Base-by-base conservation (phyloP, 192 early-diverging fungal species). In the Backusella tuberculispora region DNA sequence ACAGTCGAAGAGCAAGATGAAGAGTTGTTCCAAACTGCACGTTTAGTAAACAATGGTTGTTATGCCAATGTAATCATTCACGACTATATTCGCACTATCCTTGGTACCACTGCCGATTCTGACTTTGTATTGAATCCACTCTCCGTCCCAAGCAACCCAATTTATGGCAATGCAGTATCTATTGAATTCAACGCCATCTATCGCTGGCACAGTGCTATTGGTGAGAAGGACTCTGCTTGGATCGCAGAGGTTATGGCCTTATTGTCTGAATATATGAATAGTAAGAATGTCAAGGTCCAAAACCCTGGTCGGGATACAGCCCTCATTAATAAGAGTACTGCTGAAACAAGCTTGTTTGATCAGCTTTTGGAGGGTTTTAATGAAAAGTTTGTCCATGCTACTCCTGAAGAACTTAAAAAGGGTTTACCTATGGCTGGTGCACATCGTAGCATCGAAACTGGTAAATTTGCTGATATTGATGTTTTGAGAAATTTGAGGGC, bases 21-120 rank as follows among this genome's bases (percentile, higher is more conserved):
- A 64, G 70, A 77, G 26, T 42, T 87, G 2, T 87, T 87, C 71
- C 86, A 87, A 71, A 85, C 85, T 17, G 85, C 86, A 13, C 71
- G 86, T 17, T 71, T 85, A 37, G 71, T 87, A 46, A 87, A 87
- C 69, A 68, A 76, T 44, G 86, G 63, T 21, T 87, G 74, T 24
- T 87, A 83, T 47, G 63, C 77, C 6, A 84, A 83, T 29, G 45
- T 85, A 3, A 77, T 87, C 19, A 64, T 85, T 6, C 75, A 82
- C 6, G 83, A 87, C 46, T 87, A 87, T 41, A 21, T 87, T 34
- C 78, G 75, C 43, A 81, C 81, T 9, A 87, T 87, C 26, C 73
- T 87, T 44, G 85, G 84, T 47, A 71, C 81, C 0, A 73, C 69
- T 47, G 48, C 60, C 19, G 68, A 78, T 47, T 78, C 73, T 8